Evolutionary conservation across 805 yeast species (phyloP).

Genomic region (Lipomyces kockii): DNA sequence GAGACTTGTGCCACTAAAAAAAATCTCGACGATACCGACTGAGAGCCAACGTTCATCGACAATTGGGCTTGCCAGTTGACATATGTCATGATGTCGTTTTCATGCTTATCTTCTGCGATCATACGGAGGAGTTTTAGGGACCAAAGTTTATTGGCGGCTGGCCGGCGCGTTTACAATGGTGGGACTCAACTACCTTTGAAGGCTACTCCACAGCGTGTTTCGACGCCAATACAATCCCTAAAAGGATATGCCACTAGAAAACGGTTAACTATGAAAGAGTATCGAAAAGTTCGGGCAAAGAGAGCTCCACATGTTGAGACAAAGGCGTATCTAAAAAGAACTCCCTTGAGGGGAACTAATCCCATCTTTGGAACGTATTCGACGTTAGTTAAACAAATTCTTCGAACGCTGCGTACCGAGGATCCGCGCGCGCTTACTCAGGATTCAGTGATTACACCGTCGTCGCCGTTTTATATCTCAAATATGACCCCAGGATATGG

Average conservation of each 20-base stretch:
- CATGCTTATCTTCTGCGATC: not conserved
- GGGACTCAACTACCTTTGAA: not conserved
- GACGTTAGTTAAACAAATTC: slow-evolving; percentile 19
- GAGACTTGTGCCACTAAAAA: not conserved
- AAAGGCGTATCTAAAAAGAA: slow-evolving; percentile 17
- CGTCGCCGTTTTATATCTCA: slow-evolving; percentile 5
- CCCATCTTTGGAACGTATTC: slow-evolving; percentile 31
- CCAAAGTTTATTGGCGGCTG: not conserved
- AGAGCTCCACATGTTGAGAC: slow-evolving; percentile 30
- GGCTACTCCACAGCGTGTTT: not conserved
- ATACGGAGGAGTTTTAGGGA: not conserved
- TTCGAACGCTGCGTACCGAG: slow-evolving; percentile 24
- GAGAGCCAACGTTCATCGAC: not conserved
- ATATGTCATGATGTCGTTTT: not conserved
- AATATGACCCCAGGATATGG: slow-evolving; percentile 23
- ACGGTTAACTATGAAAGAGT: slow-evolving; percentile 23
- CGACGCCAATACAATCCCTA: not conserved
- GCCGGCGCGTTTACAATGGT: not conserved
- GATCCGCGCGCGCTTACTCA: slow-evolving; percentile 8
- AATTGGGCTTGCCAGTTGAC: not conserved
- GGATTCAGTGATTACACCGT: not conserved
- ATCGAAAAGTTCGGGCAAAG: slow-evolving; percentile 18
- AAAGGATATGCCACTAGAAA: not conserved
- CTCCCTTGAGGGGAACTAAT: slow-evolving; percentile 12
- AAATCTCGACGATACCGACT: not conserved